A percentile compares a stretch with the other conserved stretches of the same genome.
These are phyloP conservation scores for Pholiota conissans DNA, from an alignment of 768 basidiomycete species.

Conservation along the genomic window DNA sequence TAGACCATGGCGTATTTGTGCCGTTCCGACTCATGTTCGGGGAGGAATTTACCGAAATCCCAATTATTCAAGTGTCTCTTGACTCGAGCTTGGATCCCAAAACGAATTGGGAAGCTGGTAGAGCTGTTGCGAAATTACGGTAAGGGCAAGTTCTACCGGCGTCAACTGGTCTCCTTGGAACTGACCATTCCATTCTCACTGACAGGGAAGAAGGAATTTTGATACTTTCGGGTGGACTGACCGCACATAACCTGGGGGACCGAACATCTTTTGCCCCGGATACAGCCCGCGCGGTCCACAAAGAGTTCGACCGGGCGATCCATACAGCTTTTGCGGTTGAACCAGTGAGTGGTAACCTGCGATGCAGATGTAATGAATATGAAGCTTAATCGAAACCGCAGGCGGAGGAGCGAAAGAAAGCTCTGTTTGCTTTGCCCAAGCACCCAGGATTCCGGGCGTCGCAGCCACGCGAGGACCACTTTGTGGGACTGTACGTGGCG, in stretches of 20 bases:
- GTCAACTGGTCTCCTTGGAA: constrained; percentile 15
- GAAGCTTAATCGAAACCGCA: constrained; percentile 24
- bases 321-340: constrained; percentile 49
- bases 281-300: constrained; percentile 47
- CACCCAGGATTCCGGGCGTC: constrained; percentile 65
- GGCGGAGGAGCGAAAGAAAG: constrained; percentile 53
- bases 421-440: constrained; percentile 50
- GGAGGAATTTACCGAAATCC: constrained; percentile 56
- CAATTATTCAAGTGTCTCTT: constrained; percentile 72
- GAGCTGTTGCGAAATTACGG: constrained; percentile 60
- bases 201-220: constrained; percentile 64
- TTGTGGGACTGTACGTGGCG: constrained; percentile 77
- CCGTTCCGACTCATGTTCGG: constrained; percentile 83
- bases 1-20: constrained; percentile 81
- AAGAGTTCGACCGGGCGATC: constrained; percentile 60
- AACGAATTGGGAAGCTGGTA: constrained; percentile 65
- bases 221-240: constrained; percentile 70
- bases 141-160: constrained; percentile 23
- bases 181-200: constrained; percentile 5
- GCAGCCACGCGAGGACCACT: constrained; percentile 81
- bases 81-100: constrained; percentile 59
- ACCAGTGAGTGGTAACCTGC: constrained; percentile 41
- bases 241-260: constrained; percentile 67
- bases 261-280: constrained; percentile 47
- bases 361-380: constrained; percentile 1